Base-by-base conservation (phyloP, 1,284 basidiomycete genomes). In the Abortiporus biennis region DNA sequence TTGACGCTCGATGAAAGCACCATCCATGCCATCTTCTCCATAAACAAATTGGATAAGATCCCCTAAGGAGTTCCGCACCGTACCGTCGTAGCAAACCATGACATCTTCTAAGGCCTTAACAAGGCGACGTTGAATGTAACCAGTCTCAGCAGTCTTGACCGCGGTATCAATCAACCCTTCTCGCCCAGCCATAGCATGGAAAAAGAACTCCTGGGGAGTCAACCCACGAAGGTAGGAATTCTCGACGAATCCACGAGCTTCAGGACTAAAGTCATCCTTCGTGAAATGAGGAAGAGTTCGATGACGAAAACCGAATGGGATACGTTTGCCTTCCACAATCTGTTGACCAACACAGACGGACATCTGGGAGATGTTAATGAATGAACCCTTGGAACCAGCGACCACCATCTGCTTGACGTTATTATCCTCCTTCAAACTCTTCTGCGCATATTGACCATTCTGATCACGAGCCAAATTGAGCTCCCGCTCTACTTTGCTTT, bases 391-490 rank as follows among this genome's bases (percentile, higher is more conserved):
- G 21, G 96, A 96, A 33, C 96, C 95, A 11, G 96, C 93, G 8
- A 95, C 92, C 55, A 99, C 95, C 96, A 99, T 99, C 78, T 99
- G 95, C 76, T 99, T 99, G 72, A 99, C 95, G 56, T 98, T 98
- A 74, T 99, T 99, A 69, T 95, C 93, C 62, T 92, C 91, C 71
- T 97, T 97, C 75, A 99, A 71, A 59, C 87, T 87, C 67, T 92
- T 85, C 69, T 99, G 92, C 13, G 95, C 96, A 41, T 88, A 89
- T 59, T 92, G 90, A 73, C 96, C 96, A 30, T 92, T 93, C 49
- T 82, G 78, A 61, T 99, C 96, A 76, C 95, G 92, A 50, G 95
- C 96, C 66, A 85, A 75, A 66, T 99, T 98, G 53, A 99, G 80
- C 61, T 94, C 82, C 29, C 80, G 80, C 58, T 96, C 92, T 40